Conservation (phyloP, 2,329 filamentous ascomycete species). For the Cercospora nicotianae region DNA sequence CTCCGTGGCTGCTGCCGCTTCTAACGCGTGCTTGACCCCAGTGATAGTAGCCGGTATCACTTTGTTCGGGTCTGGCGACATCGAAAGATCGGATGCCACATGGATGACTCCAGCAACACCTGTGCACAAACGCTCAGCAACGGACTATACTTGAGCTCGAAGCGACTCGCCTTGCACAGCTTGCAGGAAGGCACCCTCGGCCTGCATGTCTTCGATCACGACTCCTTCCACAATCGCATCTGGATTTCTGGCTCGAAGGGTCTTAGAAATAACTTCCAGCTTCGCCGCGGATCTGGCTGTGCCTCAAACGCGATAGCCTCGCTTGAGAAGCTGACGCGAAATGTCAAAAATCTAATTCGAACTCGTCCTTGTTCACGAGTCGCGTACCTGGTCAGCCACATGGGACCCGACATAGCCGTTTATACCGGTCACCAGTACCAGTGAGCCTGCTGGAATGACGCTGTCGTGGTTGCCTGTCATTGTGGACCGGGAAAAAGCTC, state of each 20-base stretch:
- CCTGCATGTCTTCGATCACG: slow-evolving; percentile 1
- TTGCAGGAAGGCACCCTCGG: neutral
- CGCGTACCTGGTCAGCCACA: slow-evolving; percentile 3
- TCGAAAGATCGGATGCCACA: slow-evolving; percentile 5
- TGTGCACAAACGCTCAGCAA: neutral
- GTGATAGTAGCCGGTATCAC: neutral
- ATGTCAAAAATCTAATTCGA: neutral
- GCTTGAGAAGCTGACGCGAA: neutral
- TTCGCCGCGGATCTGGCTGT: neutral
- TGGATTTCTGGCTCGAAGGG: neutral
- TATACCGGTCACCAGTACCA: too few relatives aligned
- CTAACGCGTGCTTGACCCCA: neutral
- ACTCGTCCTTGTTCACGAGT: neutral
- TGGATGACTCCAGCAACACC: slow-evolving; percentile 3
- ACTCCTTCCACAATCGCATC: neutral
- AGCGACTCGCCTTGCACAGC: slow-evolving; percentile 3
- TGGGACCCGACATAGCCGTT: neutral
- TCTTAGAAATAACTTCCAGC: neutral
- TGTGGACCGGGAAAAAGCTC: too few relatives aligned
- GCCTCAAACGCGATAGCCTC: slow-evolving; percentile 5
- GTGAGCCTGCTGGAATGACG: too few relatives aligned
- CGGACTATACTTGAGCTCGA: neutral
- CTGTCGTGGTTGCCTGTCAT: too few relatives aligned
- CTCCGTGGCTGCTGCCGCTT: neutral
- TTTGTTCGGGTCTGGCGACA: slow-evolving; percentile 7